Evolutionary conservation across 768 basidiomycete species (phyloP).

Genomic region (Agaricus blazei): DNA sequence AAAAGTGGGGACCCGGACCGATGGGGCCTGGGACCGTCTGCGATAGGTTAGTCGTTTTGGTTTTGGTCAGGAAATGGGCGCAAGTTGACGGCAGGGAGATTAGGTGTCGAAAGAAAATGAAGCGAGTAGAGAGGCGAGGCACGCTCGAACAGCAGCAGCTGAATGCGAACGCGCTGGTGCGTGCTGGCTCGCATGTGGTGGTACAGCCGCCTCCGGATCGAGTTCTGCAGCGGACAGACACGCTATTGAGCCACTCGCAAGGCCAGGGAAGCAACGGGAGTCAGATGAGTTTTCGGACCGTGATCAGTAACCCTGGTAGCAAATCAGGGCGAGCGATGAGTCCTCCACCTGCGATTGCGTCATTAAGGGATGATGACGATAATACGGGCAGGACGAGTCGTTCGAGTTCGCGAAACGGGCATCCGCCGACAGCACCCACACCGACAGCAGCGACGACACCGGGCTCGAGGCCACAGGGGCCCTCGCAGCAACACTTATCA

Average conservation of each 20-base stretch:
- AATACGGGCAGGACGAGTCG: constrained; percentile 1
- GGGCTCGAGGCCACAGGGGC: neutral
- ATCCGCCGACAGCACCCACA: neutral
- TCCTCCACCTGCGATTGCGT: constrained; percentile 8
- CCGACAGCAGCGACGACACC: neutral
- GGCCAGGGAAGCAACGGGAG: constrained; percentile 4
- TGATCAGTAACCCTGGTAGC: neutral
- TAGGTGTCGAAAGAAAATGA: constrained; percentile 84
- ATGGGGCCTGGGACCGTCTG: constrained; percentile 82
- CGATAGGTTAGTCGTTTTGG: constrained; percentile 49
- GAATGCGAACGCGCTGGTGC: constrained; percentile 11
- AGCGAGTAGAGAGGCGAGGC: constrained; percentile 71
- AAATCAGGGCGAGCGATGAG: constrained; percentile 5
- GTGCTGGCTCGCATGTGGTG: constrained; percentile 13
- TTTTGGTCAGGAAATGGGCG: neutral
- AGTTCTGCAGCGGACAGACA: constrained; percentile 10
- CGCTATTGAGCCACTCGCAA: constrained; percentile 4
- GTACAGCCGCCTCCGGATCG: neutral
- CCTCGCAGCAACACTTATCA: neutral
- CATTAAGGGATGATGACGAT: constrained; percentile 6
- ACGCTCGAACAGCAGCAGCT: constrained; percentile 50
- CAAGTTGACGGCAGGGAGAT: neutral
- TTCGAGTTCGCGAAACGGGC: constrained; percentile 6
- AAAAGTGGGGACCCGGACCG: constrained; percentile 86
- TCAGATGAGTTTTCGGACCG: constrained; percentile 7